Percentiles rank a stretch among this genome's conserved stretches.
These are phyloP conservation scores for Apophysomyces ossiformis DNA, from an alignment of 371 early-diverging fungal species.

Conservation along the genomic window DNA sequence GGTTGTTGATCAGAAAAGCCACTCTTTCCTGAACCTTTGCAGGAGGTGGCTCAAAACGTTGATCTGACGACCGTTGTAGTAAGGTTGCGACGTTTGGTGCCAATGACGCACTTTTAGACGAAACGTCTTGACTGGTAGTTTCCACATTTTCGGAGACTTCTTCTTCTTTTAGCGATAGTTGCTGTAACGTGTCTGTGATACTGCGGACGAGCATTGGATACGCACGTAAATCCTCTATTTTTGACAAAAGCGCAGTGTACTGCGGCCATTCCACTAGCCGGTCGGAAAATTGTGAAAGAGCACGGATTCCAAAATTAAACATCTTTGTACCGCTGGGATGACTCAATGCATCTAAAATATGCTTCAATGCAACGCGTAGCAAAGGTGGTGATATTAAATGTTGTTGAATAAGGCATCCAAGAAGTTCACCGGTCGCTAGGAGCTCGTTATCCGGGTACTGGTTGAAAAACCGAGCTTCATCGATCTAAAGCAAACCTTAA, in stretches of 20 bases:
- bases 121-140: background rate
- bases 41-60: conserved; percentile 58
- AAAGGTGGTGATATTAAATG: conserved; percentile 78
- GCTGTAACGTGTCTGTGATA: conserved; percentile 34
- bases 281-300: conserved; percentile 82
- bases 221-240: conserved; percentile 76
- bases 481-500: conserved; percentile 55
- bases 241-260: conserved; percentile 79
- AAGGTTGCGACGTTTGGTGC: conserved; percentile 33
- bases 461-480: conserved; percentile 92
- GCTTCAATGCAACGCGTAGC: conserved; percentile 83
- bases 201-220: conserved; percentile 36
- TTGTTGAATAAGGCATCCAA: conserved; percentile 87
- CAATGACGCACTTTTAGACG: conserved; percentile 18
- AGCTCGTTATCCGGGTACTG: conserved; percentile 94
- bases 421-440: conserved; percentile 81
- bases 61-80: conserved; percentile 19
- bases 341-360: conserved; percentile 84
- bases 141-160: background rate
- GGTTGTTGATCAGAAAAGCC: conserved; percentile 94
- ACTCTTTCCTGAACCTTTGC: conserved; percentile 88
- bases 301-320: conserved; percentile 90
- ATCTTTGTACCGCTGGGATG: conserved; percentile 79
- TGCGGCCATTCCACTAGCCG: conserved; percentile 91
- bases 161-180: conserved; percentile 23